Base-by-base conservation (phyloP, 176 grass and related monocot genomes). In the Eleusine coracana region DNA sequence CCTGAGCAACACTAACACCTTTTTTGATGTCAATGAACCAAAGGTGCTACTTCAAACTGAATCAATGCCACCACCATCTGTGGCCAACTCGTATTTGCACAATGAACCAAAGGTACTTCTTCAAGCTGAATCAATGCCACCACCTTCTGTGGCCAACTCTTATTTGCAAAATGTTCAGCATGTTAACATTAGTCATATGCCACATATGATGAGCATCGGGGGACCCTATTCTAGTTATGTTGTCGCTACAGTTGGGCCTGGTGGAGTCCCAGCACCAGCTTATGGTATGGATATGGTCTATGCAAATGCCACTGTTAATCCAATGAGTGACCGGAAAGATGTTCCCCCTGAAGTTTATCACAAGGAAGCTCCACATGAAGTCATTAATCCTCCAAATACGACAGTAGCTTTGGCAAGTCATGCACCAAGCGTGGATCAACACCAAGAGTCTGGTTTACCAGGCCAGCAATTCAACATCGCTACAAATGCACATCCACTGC, bases 141-240 rank as follows among this genome's bases (percentile, higher is more conserved):
- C 81, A n/a, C 84, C 87, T 41, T 84, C 89, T 34, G 80, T 83
- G 37, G 86, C 86, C 29, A 83, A 65, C 78, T 70, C 90, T 64
- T 87, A 90, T 80, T 65, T 92, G 81, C 93, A 92, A 51, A 89
- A 81, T 78, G 83, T 90, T 44, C 93, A 96, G 78, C 74, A 80
- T 74, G 40, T 86, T 62, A 92, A 86, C 51, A 64, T 77, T 60
- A 90, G 52, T 40, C 89, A 92, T 73, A 79, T 88, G 69, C 85
- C 85, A 29, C 81, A 86, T 59, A 90, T 90, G 84, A 90, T 87
- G 78, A 85, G 81, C 72, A 94, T 91, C 20, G 85, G 81, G 13
- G 88, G 84, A 23, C 87, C 86, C 75, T 86, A 89, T 80, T 78
- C 91, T 66, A 86, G 84, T 74, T 90, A 91, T 65, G 84, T 75